A percentile compares a stretch with the other conserved stretches of the same genome.
Conservation (phyloP, 176 grass and related monocot species). For the Hsuehochloa calcarea region DNA sequence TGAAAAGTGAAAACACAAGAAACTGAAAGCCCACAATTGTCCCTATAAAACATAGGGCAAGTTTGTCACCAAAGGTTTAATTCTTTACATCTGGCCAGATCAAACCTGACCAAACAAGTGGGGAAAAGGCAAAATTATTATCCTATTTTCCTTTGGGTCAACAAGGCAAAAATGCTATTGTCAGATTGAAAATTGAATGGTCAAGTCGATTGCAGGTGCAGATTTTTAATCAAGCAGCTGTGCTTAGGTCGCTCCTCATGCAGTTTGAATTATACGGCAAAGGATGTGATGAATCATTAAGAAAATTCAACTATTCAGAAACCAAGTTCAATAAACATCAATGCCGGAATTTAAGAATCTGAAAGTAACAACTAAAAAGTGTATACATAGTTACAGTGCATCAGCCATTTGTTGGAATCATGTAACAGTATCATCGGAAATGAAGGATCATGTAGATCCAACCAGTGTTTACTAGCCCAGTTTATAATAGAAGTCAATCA, state of each 20-base stretch:
- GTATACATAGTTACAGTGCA: not conserved
- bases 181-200: not conserved
- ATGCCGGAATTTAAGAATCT: not conserved
- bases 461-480: not conserved
- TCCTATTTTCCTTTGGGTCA: not conserved
- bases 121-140: not conserved
- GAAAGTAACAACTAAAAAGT: not conserved
- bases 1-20: not conserved
- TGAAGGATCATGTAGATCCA: not conserved
- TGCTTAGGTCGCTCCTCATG: not conserved
- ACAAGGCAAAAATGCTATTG: not conserved
- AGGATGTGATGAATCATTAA: not conserved
- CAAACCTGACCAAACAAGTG: not conserved
- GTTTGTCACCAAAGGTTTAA: not conserved
- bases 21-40: not conserved
- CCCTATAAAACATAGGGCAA: not conserved
- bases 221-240: not conserved
- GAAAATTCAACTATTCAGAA: not conserved
- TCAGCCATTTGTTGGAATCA: not conserved
- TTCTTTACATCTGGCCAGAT: not conserved
- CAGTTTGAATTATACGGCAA: not conserved
- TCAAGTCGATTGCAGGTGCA: not conserved
- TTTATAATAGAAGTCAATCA: not conserved
- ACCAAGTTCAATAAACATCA: not conserved
- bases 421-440: not conserved